Percentiles rank a stretch among this genome's conserved stretches.
Evolutionary conservation across 2,329 filamentous ascomycete genomes (phyloP).

Genomic region (Aspergillus transmontanensis): DNA sequence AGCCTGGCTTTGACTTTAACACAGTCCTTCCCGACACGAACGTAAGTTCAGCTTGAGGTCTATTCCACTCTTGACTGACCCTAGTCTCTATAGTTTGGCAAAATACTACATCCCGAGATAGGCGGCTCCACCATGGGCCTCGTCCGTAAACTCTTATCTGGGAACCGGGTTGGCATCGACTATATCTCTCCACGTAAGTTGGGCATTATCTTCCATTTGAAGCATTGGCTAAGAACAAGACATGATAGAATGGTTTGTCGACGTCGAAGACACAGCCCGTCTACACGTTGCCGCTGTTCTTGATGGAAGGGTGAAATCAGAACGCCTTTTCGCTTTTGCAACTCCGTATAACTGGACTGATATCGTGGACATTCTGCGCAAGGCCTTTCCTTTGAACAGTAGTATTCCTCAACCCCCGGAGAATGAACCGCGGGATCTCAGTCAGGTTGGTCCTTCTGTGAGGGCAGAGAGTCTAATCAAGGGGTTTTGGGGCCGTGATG

Average conservation of each 20-base stretch:
- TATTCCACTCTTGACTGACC: neutral
- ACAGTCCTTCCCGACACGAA: slow-evolving; percentile 37
- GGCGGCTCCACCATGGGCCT: neutral
- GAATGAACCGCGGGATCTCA: neutral
- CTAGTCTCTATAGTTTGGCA: neutral
- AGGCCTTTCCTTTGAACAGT: neutral
- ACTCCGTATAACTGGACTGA: slow-evolving; percentile 51
- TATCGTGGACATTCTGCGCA: neutral
- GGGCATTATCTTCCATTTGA: neutral
- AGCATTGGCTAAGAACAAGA: neutral
- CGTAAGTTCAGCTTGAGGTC: slow-evolving; percentile 12
- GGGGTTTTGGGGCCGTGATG: neutral
- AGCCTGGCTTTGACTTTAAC: slow-evolving; percentile 50
- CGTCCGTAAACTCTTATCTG: slow-evolving; percentile 8
- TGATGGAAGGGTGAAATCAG: slow-evolving; percentile 46
- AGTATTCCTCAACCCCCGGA: neutral
- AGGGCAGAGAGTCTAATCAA: neutral
- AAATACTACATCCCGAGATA: slow-evolving; percentile 1
- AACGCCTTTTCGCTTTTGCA: slow-evolving; percentile 59
- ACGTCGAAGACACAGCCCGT: slow-evolving; percentile 52
- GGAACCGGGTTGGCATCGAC: slow-evolving; percentile 1
- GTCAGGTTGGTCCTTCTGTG: neutral
- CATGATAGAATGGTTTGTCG: slow-evolving; percentile 46
- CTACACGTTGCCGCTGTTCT: slow-evolving; percentile 57
- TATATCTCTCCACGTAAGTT: slow-evolving; percentile 19